phyloP scores from a whole-genome alignment of 2,329 filamentous ascomycete genomes.

The Oidium heveae region DNA sequence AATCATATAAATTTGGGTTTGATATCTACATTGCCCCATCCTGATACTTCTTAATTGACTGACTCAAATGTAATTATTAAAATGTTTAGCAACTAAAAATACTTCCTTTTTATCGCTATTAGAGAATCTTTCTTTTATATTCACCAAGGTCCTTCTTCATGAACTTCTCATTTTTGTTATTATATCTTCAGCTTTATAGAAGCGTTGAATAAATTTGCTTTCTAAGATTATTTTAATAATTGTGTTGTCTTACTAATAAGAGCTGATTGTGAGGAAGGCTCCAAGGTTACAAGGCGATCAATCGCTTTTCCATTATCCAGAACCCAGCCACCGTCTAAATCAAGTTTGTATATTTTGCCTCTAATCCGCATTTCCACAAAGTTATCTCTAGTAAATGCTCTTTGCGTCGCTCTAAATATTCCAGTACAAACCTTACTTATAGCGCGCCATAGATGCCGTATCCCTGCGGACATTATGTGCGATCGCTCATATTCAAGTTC shows the following conservation, averaged over 20 bases:
- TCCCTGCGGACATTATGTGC: slow-evolving; percentile 30
- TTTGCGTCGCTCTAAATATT: slow-evolving; percentile 16
- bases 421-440: slow-evolving; percentile 8
- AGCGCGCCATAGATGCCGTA: slow-evolving; percentile 22
- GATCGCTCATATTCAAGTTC: slow-evolving; percentile 23
- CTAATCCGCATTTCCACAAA: slow-evolving; percentile 25
- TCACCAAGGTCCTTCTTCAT: too few relatives aligned
- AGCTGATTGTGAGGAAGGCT: slow-evolving; percentile 1
- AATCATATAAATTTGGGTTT: too few relatives aligned
- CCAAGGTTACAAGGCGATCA: slow-evolving; percentile 24
- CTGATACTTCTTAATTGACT: too few relatives aligned
- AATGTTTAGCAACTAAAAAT: too few relatives aligned
- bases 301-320: slow-evolving; percentile 32
- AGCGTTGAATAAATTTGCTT: neutral
- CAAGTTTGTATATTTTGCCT: slow-evolving; percentile 28
- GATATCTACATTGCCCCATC: too few relatives aligned
- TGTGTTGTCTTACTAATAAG: neutral
- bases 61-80: too few relatives aligned
- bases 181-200: neutral
- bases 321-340: slow-evolving; percentile 29
- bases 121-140: too few relatives aligned
- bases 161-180: too few relatives aligned
- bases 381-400: slow-evolving; percentile 29
- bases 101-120: too few relatives aligned
- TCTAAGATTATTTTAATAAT: too few relatives aligned